Base-by-base conservation (phyloP, 768 basidiomycete species). In the Macrolepiota fuliginosa region DNA sequence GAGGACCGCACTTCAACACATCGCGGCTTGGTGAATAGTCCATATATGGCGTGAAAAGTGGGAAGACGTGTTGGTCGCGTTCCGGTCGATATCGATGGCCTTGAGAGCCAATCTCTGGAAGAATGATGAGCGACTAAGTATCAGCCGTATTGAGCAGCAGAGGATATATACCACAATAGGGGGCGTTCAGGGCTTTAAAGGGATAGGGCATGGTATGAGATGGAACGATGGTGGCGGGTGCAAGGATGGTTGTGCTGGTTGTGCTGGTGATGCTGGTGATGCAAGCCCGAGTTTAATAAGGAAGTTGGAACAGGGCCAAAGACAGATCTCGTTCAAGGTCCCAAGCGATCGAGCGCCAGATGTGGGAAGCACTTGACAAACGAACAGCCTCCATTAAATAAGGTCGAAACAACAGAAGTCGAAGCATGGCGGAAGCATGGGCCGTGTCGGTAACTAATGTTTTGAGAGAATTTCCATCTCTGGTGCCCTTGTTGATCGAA, bases 361-460 rank as follows among this genome's bases (percentile, higher is more conserved):
- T 70, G 66, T 68, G 69, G 68, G 67, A 71, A 69, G 70, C 32
- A 61, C 68, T 37, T 36, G 54, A 52, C 56, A 65, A 66, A 67
- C 65, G 69, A 71, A 73, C 74, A 75, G 75, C 75, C 74, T 73
- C 73, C 73, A 73, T 67, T 69, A 69, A 65, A 70, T 67, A 70
- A 67, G 64, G 54, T 63, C 62, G 62, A 53, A 65, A 67, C 65
- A 66, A 68, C 68, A 70, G 70, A 65, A 64, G 53, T 37, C 62
- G 54, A 56, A 63, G 68, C 70, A 70, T 68, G 71, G 67, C 64
- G 60, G 42, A 65, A 65, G 68, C 66, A 68, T 68, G 68, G 62
- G 39, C 24, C 63, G 60, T 61, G 63, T 68, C 63, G 68, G 63
- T 58, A 64, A 63, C 52, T 54, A 58, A 51, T 39, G 15, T 32